These are phyloP conservation scores for Pseudogymnoascus sp. DNA, from an alignment of 2,329 filamentous ascomycete genomes.

Conservation along the genomic window DNA sequence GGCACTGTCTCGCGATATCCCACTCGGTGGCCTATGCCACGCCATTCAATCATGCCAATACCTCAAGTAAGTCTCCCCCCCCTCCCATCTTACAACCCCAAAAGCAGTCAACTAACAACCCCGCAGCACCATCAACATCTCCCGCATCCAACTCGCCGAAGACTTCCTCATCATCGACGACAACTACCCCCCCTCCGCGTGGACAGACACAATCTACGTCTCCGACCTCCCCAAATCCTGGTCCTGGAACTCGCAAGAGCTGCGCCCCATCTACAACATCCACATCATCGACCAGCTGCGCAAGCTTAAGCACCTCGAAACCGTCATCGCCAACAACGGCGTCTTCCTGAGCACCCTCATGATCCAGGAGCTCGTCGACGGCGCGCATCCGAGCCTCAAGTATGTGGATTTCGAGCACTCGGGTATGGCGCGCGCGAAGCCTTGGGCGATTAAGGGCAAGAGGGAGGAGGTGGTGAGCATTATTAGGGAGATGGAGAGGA, in stretches of 20 bases:
- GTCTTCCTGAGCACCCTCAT: slow-evolving; percentile 15
- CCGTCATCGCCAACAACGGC: slow-evolving; percentile 13
- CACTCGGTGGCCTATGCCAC: slow-evolving; percentile 19
- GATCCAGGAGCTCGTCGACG: slow-evolving; percentile 9
- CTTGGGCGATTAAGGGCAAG: slow-evolving; percentile 18
- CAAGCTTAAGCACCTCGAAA: slow-evolving; percentile 13
- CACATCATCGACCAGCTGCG: slow-evolving; percentile 15
- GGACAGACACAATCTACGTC: slow-evolving; percentile 12
- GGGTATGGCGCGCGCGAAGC: slow-evolving; percentile 15
- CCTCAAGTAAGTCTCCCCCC: slow-evolving; percentile 3
- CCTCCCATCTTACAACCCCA: no score
- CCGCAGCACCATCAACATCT: slow-evolving; percentile 16
- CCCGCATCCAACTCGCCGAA: slow-evolving; percentile 15
- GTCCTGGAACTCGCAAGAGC: slow-evolving; percentile 12
- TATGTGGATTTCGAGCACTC: slow-evolving; percentile 18
- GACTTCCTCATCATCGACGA: slow-evolving; percentile 16
- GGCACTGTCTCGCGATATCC: slow-evolving; percentile 17
- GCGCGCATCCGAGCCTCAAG: slow-evolving; percentile 9
- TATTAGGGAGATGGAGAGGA: slow-evolving; percentile 12
- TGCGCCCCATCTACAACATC: slow-evolving; percentile 14
- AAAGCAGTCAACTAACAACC: slow-evolving; percentile 1
- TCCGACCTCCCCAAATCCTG: slow-evolving; percentile 15
- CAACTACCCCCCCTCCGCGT: slow-evolving; percentile 2
- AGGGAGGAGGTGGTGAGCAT: slow-evolving; percentile 13
- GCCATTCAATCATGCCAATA: slow-evolving; percentile 19